These are phyloP conservation scores for Fusarium nisikadoi DNA, from an alignment of 2,329 filamentous ascomycete species.

Conservation along the genomic window DNA sequence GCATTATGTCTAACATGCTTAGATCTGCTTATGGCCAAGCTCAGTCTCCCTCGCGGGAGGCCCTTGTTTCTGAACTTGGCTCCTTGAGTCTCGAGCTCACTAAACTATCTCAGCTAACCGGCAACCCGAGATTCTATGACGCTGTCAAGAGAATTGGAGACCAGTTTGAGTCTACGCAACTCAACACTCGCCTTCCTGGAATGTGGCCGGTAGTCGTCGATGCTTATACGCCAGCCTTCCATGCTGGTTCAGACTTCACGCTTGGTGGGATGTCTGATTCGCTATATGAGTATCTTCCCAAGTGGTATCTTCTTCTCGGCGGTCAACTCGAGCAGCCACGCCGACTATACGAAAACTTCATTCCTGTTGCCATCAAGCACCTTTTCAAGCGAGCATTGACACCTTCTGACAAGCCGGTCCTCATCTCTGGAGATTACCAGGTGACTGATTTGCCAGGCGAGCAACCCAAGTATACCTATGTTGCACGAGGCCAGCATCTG, in stretches of 20 bases:
- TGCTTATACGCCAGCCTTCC: slow-evolving; percentile 43
- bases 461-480: slow-evolving; percentile 46
- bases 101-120: slow-evolving; percentile 71
- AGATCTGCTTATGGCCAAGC: slow-evolving; percentile 41
- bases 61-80: slow-evolving; percentile 52
- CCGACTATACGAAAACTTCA: slow-evolving; percentile 52
- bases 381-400: slow-evolving; percentile 76
- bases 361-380: slow-evolving; percentile 61
- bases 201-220: slow-evolving; percentile 70
- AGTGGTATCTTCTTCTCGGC: slow-evolving; percentile 73
- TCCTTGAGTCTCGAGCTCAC: slow-evolving; percentile 72
- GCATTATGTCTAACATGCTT: slow-evolving; percentile 15
- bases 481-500: slow-evolving; percentile 63
- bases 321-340: slow-evolving; percentile 56
- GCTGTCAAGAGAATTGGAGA: slow-evolving; percentile 68
- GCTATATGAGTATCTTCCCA: slow-evolving; percentile 72
- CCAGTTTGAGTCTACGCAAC: slow-evolving; percentile 64
- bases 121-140: slow-evolving; percentile 70
- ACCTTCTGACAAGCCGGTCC: slow-evolving; percentile 65
- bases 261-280: slow-evolving; percentile 68
- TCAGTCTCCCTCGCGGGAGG: slow-evolving; percentile 37
- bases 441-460: slow-evolving; percentile 41
- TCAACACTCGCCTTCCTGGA: slow-evolving; percentile 66
- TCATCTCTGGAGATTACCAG: slow-evolving; percentile 68
- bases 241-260: slow-evolving; percentile 58